These are phyloP conservation scores for Durotheca rogersii DNA, from an alignment of 495 filamentous ascomycete species.

Conservation along the genomic window DNA sequence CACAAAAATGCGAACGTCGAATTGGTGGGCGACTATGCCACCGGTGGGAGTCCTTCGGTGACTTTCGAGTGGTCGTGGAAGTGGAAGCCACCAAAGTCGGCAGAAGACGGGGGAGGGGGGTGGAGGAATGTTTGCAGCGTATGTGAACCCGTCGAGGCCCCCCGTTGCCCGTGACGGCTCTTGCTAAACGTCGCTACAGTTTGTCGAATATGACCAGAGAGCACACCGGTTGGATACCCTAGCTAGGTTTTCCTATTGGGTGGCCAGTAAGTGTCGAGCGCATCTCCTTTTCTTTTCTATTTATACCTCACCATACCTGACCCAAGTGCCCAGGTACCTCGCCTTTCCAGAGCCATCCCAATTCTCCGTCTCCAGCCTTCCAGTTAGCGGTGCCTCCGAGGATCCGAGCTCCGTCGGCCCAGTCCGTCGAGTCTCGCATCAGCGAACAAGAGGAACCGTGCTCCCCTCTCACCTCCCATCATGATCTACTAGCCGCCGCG, in stretches of 20 bases:
- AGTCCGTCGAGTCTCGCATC: slow-evolving; percentile 74
- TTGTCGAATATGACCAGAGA: slow-evolving; percentile 93
- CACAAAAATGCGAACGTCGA: slow-evolving; percentile 97
- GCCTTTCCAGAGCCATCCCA: slow-evolving; percentile 43
- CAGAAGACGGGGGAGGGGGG: slow-evolving; percentile 83
- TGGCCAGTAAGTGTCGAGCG: slow-evolving; percentile 62
- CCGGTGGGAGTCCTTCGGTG: slow-evolving; percentile 75
- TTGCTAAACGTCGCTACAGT: slow-evolving; percentile 50
- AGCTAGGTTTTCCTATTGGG: slow-evolving; percentile 92
- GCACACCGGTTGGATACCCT: slow-evolving; percentile 86
- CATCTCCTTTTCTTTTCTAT: slow-evolving; percentile 26
- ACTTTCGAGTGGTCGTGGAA: slow-evolving; percentile 95
- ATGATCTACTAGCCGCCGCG: slow-evolving; percentile 43
- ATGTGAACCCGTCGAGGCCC: slow-evolving; percentile 27
- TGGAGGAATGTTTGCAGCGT: slow-evolving; percentile 95
- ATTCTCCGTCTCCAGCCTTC: slow-evolving; percentile 65
- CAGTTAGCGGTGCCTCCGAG: slow-evolving; percentile 72
- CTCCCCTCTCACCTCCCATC: slow-evolving; percentile 56
- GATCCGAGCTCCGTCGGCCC: slow-evolving; percentile 76
- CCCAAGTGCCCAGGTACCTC: slow-evolving; percentile 34
- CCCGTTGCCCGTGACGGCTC: too few relatives aligned
- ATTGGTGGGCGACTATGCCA: slow-evolving; percentile 83
- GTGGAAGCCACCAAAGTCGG: slow-evolving; percentile 85
- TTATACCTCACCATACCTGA: slow-evolving; percentile 36
- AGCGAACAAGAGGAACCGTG: slow-evolving; percentile 67